These are phyloP conservation scores for Cinnamomum micranthum DNA, from an alignment of 164 flowering plant genomes.

Conservation along the genomic window DNA sequence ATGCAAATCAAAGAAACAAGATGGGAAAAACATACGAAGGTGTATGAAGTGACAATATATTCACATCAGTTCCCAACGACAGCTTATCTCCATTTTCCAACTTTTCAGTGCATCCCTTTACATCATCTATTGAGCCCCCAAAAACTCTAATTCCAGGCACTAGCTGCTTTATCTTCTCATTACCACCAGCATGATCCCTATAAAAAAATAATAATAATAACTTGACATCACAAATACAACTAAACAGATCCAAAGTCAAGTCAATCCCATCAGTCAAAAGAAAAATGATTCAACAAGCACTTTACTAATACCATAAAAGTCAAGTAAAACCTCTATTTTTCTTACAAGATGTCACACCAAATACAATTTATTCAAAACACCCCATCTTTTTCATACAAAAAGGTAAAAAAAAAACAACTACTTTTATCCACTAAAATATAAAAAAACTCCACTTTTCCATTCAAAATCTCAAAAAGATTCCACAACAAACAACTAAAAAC, in stretches of 20 bases:
- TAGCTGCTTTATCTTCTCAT: constrained; percentile 71
- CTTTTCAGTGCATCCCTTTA: constrained; percentile 70
- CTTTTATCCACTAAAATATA: too few species aligned
- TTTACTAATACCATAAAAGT: too few species aligned
- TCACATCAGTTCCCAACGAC: constrained; percentile 48
- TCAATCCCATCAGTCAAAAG: background rate
- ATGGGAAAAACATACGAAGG: constrained; percentile 57
- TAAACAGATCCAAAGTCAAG: background rate
- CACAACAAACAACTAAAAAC: too few species aligned
- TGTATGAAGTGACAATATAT: constrained; percentile 73
- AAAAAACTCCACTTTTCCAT: too few species aligned
- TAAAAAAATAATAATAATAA: background rate
- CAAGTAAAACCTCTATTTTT: too few species aligned
- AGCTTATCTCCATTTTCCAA: constrained; percentile 80
- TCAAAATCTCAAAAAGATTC: too few species aligned
- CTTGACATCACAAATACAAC: background rate
- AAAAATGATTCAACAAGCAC: background rate
- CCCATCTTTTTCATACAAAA: too few species aligned
- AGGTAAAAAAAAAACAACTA: too few species aligned
- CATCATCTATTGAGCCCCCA: constrained; percentile 90
- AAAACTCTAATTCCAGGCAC: constrained; percentile 75
- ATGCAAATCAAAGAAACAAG: background rate
- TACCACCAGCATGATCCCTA: constrained; percentile 99
- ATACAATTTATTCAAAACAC: too few species aligned
- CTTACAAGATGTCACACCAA: too few species aligned